Evolutionary conservation across 106 monocot genomes (phyloP), one percentile per base, ranked within the genome.

Genomic region (Iris macrosiphon): DNA sequence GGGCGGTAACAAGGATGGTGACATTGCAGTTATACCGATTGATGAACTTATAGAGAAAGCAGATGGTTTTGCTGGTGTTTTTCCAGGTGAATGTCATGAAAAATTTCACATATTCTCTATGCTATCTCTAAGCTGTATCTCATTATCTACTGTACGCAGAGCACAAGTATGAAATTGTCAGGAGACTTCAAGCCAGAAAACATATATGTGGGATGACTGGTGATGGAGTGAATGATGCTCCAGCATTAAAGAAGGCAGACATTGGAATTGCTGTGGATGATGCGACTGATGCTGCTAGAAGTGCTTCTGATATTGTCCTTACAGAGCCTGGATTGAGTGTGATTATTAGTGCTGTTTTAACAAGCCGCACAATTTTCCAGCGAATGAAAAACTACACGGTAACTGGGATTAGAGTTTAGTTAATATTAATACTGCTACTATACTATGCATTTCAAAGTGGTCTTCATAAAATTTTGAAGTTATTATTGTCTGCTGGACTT

Each of bases 31-130:
- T 47, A 20, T 63, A 37, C 32, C 62, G 14, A 22, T 63, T 24
- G 62, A 63, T 49, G 62, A 63, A 35, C 22, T 83, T 10, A 83
- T 83, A 22, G 83, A 83, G 69, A 77, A 50, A 29, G 83, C 83
- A 26, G 83, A 83, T 48, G 83, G 83, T 6, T 83, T 83, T 31
- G 83, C 83, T 13, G 83, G 83, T 27, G 83, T 83, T 30, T 83
- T 83, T 59, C 83, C 83, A 58, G 57, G 57, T 58, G 41, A 40
- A 15, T 16, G 24, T 32, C 27, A 26, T 24, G 20, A 17, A 46
- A n/a, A n/a, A 17, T 24, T 31, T 9, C 1, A 1, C 16, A 53
- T 19, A 14, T 33, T 28, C 16, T 42, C 6, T 50, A 20, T 16
- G 21, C 33, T 19, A 42, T 31, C 12, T 4, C 21, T 52, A 15